Evolutionary conservation across 768 basidiomycete genomes (phyloP).

Genomic region (Boletus rubropictus): DNA sequence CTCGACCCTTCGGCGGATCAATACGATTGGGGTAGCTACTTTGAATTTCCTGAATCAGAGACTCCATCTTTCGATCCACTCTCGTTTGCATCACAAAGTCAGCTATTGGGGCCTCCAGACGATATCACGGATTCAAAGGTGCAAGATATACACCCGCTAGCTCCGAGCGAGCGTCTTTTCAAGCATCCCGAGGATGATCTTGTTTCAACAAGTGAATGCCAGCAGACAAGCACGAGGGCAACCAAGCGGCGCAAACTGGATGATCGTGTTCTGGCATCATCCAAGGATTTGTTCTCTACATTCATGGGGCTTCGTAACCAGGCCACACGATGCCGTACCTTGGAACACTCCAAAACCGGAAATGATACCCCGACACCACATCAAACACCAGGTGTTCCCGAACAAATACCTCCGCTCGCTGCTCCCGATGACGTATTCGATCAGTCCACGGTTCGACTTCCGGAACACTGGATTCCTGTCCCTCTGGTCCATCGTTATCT

Average conservation of each 20-base stretch:
- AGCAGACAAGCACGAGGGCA: background rate
- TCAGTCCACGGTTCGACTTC: conserved; percentile 41
- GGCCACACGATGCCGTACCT: background rate
- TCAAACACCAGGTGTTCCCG: conserved; percentile 3
- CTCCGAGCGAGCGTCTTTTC: background rate
- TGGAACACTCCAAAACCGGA: conserved; percentile 10
- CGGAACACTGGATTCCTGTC: conserved; percentile 30
- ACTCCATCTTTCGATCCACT: conserved; percentile 22
- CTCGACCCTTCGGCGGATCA: background rate
- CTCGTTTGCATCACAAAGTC: conserved; percentile 21
- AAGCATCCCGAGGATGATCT: background rate
- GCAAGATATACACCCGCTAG: conserved; percentile 5
- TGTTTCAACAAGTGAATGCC: background rate
- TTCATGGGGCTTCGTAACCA: conserved; percentile 26
- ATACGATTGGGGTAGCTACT: conserved; percentile 21
- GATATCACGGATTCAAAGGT: conserved; percentile 1
- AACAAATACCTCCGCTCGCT: conserved; percentile 18
- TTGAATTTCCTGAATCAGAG: conserved; percentile 20
- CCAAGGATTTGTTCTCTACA: conserved; percentile 22
- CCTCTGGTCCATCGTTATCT: conserved; percentile 53
- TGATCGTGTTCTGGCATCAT: conserved; percentile 19
- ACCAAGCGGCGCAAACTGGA: conserved; percentile 26
- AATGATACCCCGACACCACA: conserved; percentile 8
- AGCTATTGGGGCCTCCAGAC: background rate
- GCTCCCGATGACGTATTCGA: conserved; percentile 40